Percentiles rank a stretch among this genome's conserved stretches.
These are phyloP conservation scores for Diaporthe amygdali DNA, from an alignment of 2,329 filamentous ascomycete species.

Conservation along the genomic window DNA sequence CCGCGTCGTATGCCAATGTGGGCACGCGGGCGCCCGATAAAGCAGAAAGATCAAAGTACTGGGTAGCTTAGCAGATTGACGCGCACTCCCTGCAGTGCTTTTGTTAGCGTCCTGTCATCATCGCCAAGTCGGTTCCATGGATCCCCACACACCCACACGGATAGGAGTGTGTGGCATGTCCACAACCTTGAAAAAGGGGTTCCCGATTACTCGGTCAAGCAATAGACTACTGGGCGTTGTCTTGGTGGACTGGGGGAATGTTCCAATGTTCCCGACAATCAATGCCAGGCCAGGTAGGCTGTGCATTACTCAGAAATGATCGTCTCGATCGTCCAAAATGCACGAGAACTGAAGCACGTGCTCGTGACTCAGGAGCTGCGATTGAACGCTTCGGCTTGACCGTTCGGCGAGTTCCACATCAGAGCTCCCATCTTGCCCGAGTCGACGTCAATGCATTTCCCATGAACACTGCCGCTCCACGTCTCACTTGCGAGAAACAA, in stretches of 20 bases:
- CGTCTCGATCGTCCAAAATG: background rate
- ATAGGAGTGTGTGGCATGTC: background rate
- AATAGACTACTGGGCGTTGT: background rate
- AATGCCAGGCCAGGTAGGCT: no score
- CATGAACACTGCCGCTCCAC: background rate
- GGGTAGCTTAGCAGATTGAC: constrained; percentile 1
- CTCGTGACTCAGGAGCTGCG: background rate
- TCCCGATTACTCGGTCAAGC: background rate
- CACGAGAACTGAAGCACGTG: background rate
- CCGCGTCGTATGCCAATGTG: background rate
- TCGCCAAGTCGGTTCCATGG: background rate
- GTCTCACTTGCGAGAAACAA: constrained; percentile 1
- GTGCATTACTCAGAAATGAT: no score
- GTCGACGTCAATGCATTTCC: background rate
- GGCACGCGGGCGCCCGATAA: background rate
- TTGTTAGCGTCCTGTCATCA: background rate
- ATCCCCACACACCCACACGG: background rate
- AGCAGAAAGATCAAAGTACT: background rate
- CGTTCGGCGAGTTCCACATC: background rate
- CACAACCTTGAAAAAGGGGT: background rate
- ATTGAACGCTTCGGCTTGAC: background rate
- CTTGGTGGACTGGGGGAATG: background rate
- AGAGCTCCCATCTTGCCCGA: constrained; percentile 4
- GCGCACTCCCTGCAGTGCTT: background rate
- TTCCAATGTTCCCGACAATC: no score